Base-by-base conservation (phyloP, 1,139 yeast genomes). In the Hanseniaspora gamundiae region DNA sequence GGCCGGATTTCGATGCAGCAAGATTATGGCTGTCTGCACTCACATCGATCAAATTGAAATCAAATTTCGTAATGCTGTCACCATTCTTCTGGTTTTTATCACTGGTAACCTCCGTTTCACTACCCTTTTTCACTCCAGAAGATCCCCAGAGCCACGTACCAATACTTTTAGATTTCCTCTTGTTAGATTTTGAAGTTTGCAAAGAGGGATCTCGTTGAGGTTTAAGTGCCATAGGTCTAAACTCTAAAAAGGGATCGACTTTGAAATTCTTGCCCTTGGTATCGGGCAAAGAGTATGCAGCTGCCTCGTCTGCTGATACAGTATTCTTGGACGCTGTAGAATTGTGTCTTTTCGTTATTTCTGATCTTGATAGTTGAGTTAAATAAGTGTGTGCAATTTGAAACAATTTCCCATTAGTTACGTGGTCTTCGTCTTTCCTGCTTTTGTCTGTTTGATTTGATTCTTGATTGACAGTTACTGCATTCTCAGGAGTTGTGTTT, bases 211-310 rank as follows among this genome's bases (percentile, higher is more conserved):
- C 36, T 4, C 4, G 21, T 13, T 33, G 9, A 8, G 11, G 4
- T 33, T 33, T 33, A 6, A 33, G 9, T 10, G 21, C 21, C 4
- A 19, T 19, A 11, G 39, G 39, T 19, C 29, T 36, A 36, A 36
- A 36, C 19, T 36, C 39, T 29, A 36, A n/a, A 3, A 36, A 22
- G 6, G 39, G 39, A 36, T 36, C 39, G 19, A 36, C 20, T 22
- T 24, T 33, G 36, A 33, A 33, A 17, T 16, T 7, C 4, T 7
- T 10, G 11, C 10, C 19, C 36, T 33, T 30, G 9, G 17, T 3
- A n/a, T n/a, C 14, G n/a, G n/a, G 4, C 4, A 28, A 14, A 4
- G 9, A 13, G 4, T 3, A 8, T 5, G 11, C 17, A 8, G 35
- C 35, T 30, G 35, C 7, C 17, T n/a, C 9, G 3, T 7, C 35